Base-by-base conservation (phyloP, 2,329 filamentous ascomycete species). In the Hypoxylon sp. region DNA sequence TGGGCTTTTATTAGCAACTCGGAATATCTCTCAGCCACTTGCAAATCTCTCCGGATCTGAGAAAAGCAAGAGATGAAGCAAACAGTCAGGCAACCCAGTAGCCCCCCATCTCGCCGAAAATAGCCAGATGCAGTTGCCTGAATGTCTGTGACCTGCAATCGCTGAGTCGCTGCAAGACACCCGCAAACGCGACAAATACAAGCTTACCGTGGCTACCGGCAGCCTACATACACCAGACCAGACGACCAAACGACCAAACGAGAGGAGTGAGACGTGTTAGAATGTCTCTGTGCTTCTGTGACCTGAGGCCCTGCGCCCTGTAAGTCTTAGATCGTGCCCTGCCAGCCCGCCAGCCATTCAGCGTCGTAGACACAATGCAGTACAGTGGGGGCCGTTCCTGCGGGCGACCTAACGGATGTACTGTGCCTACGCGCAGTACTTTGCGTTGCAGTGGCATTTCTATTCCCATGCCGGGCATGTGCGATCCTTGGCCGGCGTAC, bases 71-170 rank as follows among this genome's bases (percentile, higher is more conserved):
- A 35, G 31, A 35, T 35, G 8, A 15, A 35, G 15, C 15, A 35
- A 35, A 35, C 15, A 35, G n/a, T 3, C 31, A n/a, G n/a, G n/a
- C n/a, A n/a, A n/a, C n/a, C n/a, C n/a, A n/a, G 31, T 49, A 53
- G 52, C 42, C 37, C 48, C 35, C 48, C 57, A 48, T 38, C 33
- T 48, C 23, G 23, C 48, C 57, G 48, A 48, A 60, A 60, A 60
- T 60, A 60, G 52, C n/a, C 46, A 48, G 43, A 13, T 33, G n/a
- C n/a, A n/a, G n/a, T n/a, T n/a, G n/a, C n/a, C n/a, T n/a, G n/a
- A n/a, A n/a, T n/a, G n/a, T n/a, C n/a, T n/a, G n/a, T n/a, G n/a
- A 33, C 38, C 38, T 41, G 40, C 17, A 42, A 7, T 24, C 35
- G 15, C 35, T 8, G 13, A 40, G 15, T 18, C 17, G 38, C 18